Conservation (phyloP, 2,329 filamentous ascomycete species). For the Apiospora phragmitis region DNA sequence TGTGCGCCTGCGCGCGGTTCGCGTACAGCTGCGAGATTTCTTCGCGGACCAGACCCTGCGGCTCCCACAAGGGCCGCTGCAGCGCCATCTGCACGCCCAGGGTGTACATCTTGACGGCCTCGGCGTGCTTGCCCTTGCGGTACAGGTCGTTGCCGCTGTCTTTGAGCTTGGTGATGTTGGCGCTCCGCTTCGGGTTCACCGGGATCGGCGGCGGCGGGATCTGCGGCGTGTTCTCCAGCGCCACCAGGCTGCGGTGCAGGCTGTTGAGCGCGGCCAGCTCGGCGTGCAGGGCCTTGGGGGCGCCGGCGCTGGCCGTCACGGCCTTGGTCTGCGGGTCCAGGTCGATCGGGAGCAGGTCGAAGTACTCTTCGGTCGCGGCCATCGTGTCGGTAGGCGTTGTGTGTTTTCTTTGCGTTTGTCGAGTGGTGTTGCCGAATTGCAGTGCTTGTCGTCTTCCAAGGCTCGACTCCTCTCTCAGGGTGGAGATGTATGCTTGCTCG, state of each 20-base stretch:
- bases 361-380: constrained; percentile 46
- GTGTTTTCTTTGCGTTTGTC: background rate
- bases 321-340: constrained; percentile 83
- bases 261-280: constrained; percentile 76
- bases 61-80: constrained; percentile 83
- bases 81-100: constrained; percentile 91
- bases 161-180: constrained; percentile 85
- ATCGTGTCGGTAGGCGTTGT: background rate
- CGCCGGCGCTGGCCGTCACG: constrained; percentile 51
- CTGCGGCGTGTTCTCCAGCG: constrained; percentile 60
- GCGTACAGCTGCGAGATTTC: constrained; percentile 79
- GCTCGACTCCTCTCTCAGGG: background rate
- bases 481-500: background rate
- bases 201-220: constrained; percentile 85
- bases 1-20: constrained; percentile 88
- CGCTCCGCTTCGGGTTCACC: constrained; percentile 88
- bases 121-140: constrained; percentile 72
- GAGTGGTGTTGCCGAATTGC: background rate
- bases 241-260: constrained; percentile 74
- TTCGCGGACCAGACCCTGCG: constrained; percentile 77
- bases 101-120: constrained; percentile 79
- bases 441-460: background rate
- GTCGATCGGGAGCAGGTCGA: constrained; percentile 77
- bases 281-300: constrained; percentile 53
- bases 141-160: constrained; percentile 83